Conservation (phyloP, 2,329 filamentous ascomycete species). For the Penicillium sumatraense region DNA sequence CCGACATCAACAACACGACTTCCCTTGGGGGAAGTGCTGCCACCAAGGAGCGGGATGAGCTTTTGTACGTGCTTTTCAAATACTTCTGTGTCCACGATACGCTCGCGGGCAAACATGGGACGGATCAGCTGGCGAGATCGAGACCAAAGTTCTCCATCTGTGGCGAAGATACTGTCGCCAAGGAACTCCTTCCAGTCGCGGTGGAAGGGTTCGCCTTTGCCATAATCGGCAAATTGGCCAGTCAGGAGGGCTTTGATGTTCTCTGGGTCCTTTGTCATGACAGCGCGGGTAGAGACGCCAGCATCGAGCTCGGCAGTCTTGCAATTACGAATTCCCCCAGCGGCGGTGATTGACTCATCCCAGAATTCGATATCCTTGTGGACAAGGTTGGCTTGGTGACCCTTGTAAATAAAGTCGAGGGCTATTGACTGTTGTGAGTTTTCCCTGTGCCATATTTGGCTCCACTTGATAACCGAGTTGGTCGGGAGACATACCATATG, state of each 20-base stretch:
- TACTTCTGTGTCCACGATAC: slow-evolving; percentile 78
- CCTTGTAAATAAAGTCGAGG: slow-evolving; percentile 66
- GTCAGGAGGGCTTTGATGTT: slow-evolving; percentile 93
- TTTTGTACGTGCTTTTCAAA: slow-evolving; percentile 81
- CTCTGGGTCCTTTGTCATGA: slow-evolving; percentile 82
- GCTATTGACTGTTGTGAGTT: slow-evolving; percentile 50
- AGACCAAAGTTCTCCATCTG: slow-evolving; percentile 81
- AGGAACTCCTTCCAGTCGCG: slow-evolving; percentile 76
- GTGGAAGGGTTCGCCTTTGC: slow-evolving; percentile 77
- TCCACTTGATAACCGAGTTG: neutral
- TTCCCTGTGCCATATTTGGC: neutral
- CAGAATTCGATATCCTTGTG: slow-evolving; percentile 68
- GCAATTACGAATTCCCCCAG: slow-evolving; percentile 25
- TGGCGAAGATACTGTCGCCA: slow-evolving; percentile 83
- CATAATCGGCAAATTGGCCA: slow-evolving; percentile 82
- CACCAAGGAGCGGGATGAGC: slow-evolving; percentile 69
- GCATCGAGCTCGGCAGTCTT: slow-evolving; percentile 37
- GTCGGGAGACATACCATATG: slow-evolving; percentile 36
- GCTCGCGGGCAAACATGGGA: slow-evolving; percentile 85
- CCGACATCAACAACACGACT: slow-evolving; percentile 67
- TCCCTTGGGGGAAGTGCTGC: slow-evolving; percentile 41
- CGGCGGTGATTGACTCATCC: slow-evolving; percentile 54
- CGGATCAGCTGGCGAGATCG: slow-evolving; percentile 80
- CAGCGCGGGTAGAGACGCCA: slow-evolving; percentile 53
- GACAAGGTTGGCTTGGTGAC: slow-evolving; percentile 56